These are phyloP conservation scores for Uromyces viciae-fabae DNA, from an alignment of 1,284 basidiomycete species.

Conservation along the genomic window DNA sequence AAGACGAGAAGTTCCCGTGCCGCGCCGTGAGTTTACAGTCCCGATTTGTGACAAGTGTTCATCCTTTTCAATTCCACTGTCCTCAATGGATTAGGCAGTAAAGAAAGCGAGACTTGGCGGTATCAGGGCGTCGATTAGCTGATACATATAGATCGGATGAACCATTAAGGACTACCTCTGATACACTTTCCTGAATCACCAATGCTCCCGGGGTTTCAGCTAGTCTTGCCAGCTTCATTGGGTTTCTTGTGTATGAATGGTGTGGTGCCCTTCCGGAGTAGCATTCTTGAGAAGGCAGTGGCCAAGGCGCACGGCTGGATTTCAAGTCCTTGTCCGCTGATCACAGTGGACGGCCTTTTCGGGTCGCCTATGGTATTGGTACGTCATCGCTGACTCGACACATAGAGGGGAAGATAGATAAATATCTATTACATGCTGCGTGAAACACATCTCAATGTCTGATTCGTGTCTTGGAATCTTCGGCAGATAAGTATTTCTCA, in stretches of 20 bases:
- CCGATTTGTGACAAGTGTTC: too few relatives aligned
- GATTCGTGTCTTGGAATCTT: background rate
- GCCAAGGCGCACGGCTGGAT: background rate
- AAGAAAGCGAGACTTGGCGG: too few relatives aligned
- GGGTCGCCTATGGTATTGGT: background rate
- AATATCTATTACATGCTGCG: too few relatives aligned
- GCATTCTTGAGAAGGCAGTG: background rate
- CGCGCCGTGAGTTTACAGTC: too few relatives aligned
- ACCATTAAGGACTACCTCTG: too few relatives aligned
- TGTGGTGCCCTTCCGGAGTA: background rate
- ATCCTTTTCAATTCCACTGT: too few relatives aligned
- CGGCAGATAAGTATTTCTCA: background rate
- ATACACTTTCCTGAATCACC: too few relatives aligned
- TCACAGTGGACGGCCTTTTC: background rate
- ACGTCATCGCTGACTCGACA: background rate
- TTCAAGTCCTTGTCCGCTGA: background rate
- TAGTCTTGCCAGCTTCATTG: background rate
- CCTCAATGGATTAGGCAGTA: too few relatives aligned
- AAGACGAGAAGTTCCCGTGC: too few relatives aligned
- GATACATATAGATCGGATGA: too few relatives aligned
- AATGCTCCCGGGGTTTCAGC: slow-evolving; percentile 1
- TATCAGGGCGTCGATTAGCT: too few relatives aligned
- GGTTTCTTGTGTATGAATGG: background rate
- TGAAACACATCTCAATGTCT: background rate
- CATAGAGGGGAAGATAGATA: background rate